These are phyloP conservation scores for Annona squamosa DNA, from an alignment of 164 flowering plant species.

Conservation along the genomic window DNA sequence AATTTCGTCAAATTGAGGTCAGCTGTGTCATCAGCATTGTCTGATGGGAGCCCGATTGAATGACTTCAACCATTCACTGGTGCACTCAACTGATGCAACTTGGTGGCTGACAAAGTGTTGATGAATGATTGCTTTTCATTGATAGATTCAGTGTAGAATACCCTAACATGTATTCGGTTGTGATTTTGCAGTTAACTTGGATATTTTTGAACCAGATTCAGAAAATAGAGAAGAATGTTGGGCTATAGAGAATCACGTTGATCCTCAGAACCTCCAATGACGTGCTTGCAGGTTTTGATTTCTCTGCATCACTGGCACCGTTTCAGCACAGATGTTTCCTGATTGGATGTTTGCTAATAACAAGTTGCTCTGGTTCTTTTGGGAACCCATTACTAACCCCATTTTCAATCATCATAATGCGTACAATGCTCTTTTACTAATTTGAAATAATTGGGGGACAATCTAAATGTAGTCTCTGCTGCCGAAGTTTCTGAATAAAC, in stretches of 20 bases:
- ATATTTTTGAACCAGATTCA: conserved; percentile 92
- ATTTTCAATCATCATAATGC: not conserved
- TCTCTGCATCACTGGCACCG: not conserved
- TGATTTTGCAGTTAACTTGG: conserved; percentile 82
- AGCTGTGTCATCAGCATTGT: not conserved
- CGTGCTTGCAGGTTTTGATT: conserved; percentile 1
- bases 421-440: not conserved
- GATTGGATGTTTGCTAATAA: not conserved
- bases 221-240: conserved; percentile 53
- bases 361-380: conserved; percentile 1
- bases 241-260: conserved; percentile 33
- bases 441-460: not conserved
- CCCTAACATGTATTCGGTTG: conserved; percentile 6
- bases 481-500: too few relatives aligned
- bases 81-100: not conserved
- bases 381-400: not conserved
- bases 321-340: conserved; percentile 1
- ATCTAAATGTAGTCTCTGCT: not conserved
- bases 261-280: not conserved
- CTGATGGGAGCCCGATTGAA: not conserved
- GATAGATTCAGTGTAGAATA: not conserved
- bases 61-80: not conserved
- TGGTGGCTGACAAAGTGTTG: not conserved
- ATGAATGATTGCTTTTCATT: not conserved
- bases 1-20: not conserved